phyloP scores from a whole-genome alignment of 1,284 basidiomycete genomes.

The Hemileccinum hortonii region DNA sequence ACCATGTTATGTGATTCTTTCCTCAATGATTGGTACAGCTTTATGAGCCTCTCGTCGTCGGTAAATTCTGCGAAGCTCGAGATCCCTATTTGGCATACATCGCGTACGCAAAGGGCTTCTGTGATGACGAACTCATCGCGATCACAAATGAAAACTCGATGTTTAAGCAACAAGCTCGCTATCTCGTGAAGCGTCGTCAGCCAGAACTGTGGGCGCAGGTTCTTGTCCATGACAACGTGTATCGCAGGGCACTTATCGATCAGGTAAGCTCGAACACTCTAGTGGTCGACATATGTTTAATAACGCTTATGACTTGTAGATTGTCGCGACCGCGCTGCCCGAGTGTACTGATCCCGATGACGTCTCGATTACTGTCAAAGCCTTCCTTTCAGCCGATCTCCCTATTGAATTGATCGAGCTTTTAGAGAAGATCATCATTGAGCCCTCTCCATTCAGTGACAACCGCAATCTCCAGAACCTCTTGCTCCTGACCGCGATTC shows the following conservation, averaged over 20 bases:
- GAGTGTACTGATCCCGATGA: conserved; percentile 99
- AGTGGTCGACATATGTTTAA: neutral
- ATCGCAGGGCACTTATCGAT: conserved; percentile 93
- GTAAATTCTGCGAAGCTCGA: conserved; percentile 99
- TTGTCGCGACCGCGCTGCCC: conserved; percentile 91
- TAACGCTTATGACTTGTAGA: conserved; percentile 43
- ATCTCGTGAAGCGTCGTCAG: conserved; percentile 95
- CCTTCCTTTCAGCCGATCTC: conserved; percentile 96
- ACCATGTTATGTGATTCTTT: neutral
- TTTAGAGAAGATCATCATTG: conserved; percentile 98
- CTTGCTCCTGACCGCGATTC: conserved; percentile 92
- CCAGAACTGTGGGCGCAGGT: conserved; percentile 98
- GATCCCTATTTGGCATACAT: conserved; percentile 99
- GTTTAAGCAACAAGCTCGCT: conserved; percentile 99
- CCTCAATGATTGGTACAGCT: conserved; percentile 46
- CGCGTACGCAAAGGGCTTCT: conserved; percentile 99
- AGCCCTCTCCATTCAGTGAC: conserved; percentile 96
- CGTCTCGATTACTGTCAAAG: conserved; percentile 98
- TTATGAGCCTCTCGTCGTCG: conserved; percentile 95
- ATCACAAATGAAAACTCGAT: conserved; percentile 99
- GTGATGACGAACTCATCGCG: conserved; percentile 95
- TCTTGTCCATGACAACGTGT: conserved; percentile 84
- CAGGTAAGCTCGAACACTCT: conserved; percentile 54
- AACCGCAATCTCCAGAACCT: conserved; percentile 96
- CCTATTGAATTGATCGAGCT: conserved; percentile 98